Percentiles rank a stretch among this genome's conserved stretches.
Conservation (phyloP, 148 eudicot genomes). For the Linanthus parryae region DNA sequence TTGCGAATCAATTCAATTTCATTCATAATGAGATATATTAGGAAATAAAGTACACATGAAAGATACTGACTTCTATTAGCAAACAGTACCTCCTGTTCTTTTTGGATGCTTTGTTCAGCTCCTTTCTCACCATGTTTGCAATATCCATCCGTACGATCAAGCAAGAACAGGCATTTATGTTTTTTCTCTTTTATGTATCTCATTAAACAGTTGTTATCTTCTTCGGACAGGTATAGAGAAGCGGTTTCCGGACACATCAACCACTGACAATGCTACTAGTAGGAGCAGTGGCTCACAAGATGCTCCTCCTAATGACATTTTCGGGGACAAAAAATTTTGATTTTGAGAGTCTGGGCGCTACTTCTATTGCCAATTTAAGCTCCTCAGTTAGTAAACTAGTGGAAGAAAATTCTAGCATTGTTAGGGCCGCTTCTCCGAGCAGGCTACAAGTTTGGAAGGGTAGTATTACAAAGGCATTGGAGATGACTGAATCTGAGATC, state of each 20-base stretch:
- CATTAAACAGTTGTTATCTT: neutral
- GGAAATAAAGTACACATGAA: too few species aligned
- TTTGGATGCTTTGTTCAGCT: too few species aligned
- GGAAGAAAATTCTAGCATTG: slow-evolving; percentile 40
- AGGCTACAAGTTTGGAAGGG: slow-evolving; percentile 59
- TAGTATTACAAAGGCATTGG: slow-evolving; percentile 57
- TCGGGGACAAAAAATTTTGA: slow-evolving; percentile 36
- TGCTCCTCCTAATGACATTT: slow-evolving; percentile 28
- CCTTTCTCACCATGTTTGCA: too few species aligned
- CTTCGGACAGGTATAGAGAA: slow-evolving; percentile 53
- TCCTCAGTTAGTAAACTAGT: slow-evolving; percentile 52
- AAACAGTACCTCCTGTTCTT: neutral
- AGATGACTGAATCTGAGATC: slow-evolving; percentile 72
- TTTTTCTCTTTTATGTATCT: neutral
- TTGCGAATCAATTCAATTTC: too few species aligned
- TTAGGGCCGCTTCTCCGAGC: slow-evolving; percentile 44
- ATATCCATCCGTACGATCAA: too few species aligned
- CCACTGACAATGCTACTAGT: slow-evolving; percentile 34
- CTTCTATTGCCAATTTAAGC: slow-evolving; percentile 39
- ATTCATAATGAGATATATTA: too few species aligned
- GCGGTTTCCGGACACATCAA: slow-evolving; percentile 25
- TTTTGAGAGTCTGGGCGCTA: slow-evolving; percentile 40
- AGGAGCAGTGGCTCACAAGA: slow-evolving; percentile 38
- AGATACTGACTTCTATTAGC: too few species aligned
- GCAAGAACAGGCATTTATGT: too few species aligned